Evolutionary conservation across 2,329 filamentous ascomycete species (phyloP).

Genomic region (Aureobasidium mangrovei): DNA sequence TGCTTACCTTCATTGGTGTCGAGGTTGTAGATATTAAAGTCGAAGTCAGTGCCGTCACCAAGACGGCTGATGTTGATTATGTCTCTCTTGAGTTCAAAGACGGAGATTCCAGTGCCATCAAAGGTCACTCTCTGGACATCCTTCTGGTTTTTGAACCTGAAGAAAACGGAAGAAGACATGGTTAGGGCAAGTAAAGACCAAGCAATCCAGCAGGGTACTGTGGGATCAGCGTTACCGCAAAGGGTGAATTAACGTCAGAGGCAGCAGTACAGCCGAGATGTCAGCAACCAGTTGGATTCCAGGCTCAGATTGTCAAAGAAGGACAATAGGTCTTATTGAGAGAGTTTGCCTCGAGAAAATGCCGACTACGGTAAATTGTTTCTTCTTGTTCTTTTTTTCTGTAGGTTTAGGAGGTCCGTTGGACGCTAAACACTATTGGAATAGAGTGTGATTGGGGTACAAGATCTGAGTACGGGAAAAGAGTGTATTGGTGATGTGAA

Average conservation of each 20-base stretch:
- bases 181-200: neutral
- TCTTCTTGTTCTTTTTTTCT: slow-evolving; percentile 11
- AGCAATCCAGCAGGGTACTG: neutral
- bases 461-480: slow-evolving; percentile 7
- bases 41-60: slow-evolving; percentile 92
- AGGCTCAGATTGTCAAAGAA: slow-evolving; percentile 13
- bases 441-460: slow-evolving; percentile 4
- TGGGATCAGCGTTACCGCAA: neutral
- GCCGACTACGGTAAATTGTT: slow-evolving; percentile 13
- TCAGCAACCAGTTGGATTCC: slow-evolving; percentile 13
- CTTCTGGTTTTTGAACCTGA: slow-evolving; percentile 99
- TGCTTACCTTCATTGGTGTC: slow-evolving; percentile 79
- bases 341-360: slow-evolving; percentile 9
- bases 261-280: slow-evolving; percentile 2
- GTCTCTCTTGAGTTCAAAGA: slow-evolving; percentile 97
- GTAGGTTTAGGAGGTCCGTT: slow-evolving; percentile 11
- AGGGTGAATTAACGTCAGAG: slow-evolving; percentile 2
- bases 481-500: slow-evolving; percentile 11
- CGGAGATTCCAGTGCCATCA: slow-evolving; percentile 93
- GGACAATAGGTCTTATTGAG: slow-evolving; percentile 16
- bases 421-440: slow-evolving; percentile 9
- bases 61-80: slow-evolving; percentile 92
- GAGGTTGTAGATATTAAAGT: slow-evolving; percentile 87
- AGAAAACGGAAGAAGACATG: slow-evolving; percentile 97
- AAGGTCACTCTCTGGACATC: slow-evolving; percentile 91